phyloP scores from a whole-genome alignment of 495 filamentous ascomycete genomes.

The Bacidia rubella region DNA sequence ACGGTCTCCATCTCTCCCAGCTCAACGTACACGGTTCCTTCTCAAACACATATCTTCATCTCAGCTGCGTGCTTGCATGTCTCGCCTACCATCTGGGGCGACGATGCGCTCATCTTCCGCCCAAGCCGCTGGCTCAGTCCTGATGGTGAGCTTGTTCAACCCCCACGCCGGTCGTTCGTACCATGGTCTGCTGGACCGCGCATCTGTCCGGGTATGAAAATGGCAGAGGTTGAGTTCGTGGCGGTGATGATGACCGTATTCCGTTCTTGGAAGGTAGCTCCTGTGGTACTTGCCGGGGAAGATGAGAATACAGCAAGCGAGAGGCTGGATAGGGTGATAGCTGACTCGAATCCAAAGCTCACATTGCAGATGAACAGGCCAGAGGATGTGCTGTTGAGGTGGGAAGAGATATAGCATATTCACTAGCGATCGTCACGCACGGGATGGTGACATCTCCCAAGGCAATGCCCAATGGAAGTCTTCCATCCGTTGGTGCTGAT shows the following conservation, averaged over 20 bases:
- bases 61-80: slow-evolving; percentile 22
- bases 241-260: slow-evolving; percentile 33
- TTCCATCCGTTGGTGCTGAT: no score
- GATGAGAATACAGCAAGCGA: slow-evolving; percentile 19
- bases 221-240: slow-evolving; percentile 41
- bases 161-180: slow-evolving; percentile 20
- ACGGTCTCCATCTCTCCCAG: slow-evolving; percentile 11
- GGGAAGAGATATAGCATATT: no score
- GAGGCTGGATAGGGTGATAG: slow-evolving; percentile 22
- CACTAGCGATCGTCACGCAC: no score
- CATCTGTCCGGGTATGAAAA: slow-evolving; percentile 37
- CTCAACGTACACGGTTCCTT: slow-evolving; percentile 18
- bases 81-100: slow-evolving; percentile 29
- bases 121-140: slow-evolving; percentile 32
- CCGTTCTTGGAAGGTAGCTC: slow-evolving; percentile 22
- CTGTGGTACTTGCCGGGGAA: slow-evolving; percentile 20
- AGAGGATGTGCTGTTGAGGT: not conserved
- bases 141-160: not conserved
- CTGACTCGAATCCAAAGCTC: slow-evolving; percentile 15
- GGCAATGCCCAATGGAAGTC: no score
- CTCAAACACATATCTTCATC: slow-evolving; percentile 21
- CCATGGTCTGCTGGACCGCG: slow-evolving; percentile 36
- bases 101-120: slow-evolving; percentile 28
- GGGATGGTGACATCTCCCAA: no score
- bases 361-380: slow-evolving; percentile 12